phyloP scores from a whole-genome alignment of 2,329 filamentous ascomycete species.

The Anthostomella pinea region DNA sequence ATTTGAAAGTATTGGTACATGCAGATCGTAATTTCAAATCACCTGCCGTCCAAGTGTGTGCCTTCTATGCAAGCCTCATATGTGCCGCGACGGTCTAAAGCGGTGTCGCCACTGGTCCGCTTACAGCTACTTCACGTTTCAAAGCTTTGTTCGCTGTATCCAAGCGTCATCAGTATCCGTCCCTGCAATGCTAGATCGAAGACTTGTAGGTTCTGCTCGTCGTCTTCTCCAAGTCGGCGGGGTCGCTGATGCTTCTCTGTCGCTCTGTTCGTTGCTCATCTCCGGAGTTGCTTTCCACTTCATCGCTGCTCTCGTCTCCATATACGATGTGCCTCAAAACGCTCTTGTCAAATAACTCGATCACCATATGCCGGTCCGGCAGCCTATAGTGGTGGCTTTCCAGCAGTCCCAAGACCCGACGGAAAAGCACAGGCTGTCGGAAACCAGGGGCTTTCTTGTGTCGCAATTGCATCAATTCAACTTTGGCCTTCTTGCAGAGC shows the following conservation, averaged over 20 bases:
- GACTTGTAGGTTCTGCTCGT: slow-evolving; percentile 15
- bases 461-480: slow-evolving; percentile 74
- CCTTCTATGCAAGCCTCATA: slow-evolving; percentile 7
- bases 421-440: slow-evolving; percentile 73
- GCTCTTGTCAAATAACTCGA: slow-evolving; percentile 90
- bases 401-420: slow-evolving; percentile 78
- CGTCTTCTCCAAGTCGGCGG: slow-evolving; percentile 28
- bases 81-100: too few relatives aligned
- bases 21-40: slow-evolving; percentile 7
- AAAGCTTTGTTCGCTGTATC: too few relatives aligned
- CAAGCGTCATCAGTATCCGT: too few relatives aligned
- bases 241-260: slow-evolving; percentile 50
- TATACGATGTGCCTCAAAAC: slow-evolving; percentile 84
- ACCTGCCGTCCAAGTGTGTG: not conserved
- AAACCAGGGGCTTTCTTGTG: slow-evolving; percentile 75
- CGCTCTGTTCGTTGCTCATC: slow-evolving; percentile 55
- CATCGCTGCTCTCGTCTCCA: slow-evolving; percentile 53
- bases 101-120: too few relatives aligned
- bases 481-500: slow-evolving; percentile 80
- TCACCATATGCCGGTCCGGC: slow-evolving; percentile 81
- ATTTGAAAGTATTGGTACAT: slow-evolving; percentile 8
- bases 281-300: slow-evolving; percentile 41
- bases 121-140: too few relatives aligned
- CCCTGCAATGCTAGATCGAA: slow-evolving; percentile 18
- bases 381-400: slow-evolving; percentile 89